phyloP scores from a whole-genome alignment of 2,329 filamentous ascomycete genomes.

The Tolypocladium cylindrosporum region DNA sequence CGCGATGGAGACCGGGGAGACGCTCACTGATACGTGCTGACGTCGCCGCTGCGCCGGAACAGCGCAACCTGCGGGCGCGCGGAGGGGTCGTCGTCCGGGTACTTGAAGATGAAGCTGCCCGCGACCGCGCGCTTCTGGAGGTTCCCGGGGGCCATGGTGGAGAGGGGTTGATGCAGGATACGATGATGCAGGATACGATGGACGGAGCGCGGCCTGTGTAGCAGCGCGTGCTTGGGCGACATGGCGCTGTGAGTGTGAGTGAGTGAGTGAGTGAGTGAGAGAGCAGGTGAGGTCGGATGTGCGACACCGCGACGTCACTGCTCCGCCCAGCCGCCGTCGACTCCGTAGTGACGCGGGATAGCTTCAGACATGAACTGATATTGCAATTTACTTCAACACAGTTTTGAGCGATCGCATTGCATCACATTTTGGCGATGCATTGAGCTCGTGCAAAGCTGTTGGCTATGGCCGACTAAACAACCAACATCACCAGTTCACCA shows the following conservation, averaged over 20 bases:
- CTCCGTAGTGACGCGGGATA: too few relatives aligned
- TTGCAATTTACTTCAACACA: too few relatives aligned
- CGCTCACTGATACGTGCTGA: conserved; percentile 48
- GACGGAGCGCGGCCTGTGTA: not conserved
- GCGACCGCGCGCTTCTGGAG: conserved; percentile 29
- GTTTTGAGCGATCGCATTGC: too few relatives aligned
- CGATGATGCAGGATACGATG: not conserved
- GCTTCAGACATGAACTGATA: too few relatives aligned
- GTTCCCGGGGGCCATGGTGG: conserved; percentile 9
- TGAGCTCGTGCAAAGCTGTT: not conserved
- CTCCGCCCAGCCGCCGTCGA: not conserved
- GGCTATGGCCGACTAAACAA: not conserved
- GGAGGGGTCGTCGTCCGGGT: conserved; percentile 20
- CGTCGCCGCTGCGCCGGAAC: conserved; percentile 49
- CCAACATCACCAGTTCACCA: not conserved
- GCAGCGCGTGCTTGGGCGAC: not conserved
- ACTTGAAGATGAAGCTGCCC: conserved; percentile 41
- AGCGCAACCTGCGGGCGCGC: conserved; percentile 43
- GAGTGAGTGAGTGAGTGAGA: not conserved
- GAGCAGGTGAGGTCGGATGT: not conserved
- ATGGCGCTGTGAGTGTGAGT: not conserved
- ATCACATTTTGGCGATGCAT: too few relatives aligned
- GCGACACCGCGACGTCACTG: not conserved
- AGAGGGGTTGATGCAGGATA: not conserved
- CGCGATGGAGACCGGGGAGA: not conserved